phyloP scores from a whole-genome alignment of 768 basidiomycete genomes.

The Leccinellum luteum region DNA sequence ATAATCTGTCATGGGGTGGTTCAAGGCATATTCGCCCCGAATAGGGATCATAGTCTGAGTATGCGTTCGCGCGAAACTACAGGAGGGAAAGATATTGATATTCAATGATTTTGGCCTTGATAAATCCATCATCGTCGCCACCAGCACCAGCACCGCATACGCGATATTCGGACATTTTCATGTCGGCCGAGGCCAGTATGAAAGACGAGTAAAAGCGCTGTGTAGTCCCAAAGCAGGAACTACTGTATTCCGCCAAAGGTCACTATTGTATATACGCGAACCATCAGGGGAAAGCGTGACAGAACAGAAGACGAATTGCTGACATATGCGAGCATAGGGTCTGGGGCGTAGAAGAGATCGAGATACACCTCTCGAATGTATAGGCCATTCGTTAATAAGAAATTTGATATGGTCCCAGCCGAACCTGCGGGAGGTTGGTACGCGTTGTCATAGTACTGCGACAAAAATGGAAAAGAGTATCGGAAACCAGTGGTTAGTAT shows the following conservation, averaged over 20 bases:
- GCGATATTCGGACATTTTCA: too few species aligned
- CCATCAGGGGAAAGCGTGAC: neutral
- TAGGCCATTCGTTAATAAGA: conserved; percentile 8
- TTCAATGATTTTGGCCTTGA: too few species aligned
- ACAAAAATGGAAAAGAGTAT: conserved; percentile 16
- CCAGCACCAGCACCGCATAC: too few species aligned
- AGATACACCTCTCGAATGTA: conserved; percentile 16
- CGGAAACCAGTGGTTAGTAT: conserved; percentile 13
- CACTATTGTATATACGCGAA: neutral
- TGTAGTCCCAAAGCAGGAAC: neutral
- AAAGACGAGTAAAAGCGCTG: too few species aligned
- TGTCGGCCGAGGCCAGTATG: too few species aligned
- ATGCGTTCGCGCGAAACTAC: too few species aligned
- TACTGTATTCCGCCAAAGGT: neutral
- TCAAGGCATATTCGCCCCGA: too few species aligned
- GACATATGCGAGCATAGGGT: conserved; percentile 16
- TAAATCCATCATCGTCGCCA: too few species aligned
- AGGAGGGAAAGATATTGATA: too few species aligned
- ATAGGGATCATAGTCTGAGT: too few species aligned
- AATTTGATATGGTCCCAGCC: neutral
- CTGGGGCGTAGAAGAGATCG: conserved; percentile 10
- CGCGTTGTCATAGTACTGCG: conserved; percentile 15
- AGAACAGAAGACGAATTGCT: neutral
- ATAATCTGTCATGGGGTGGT: too few species aligned
- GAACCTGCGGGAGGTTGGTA: neutral